Conservation (phyloP, 495 filamentous ascomycete species). For the Mytilinidion resinicola region DNA sequence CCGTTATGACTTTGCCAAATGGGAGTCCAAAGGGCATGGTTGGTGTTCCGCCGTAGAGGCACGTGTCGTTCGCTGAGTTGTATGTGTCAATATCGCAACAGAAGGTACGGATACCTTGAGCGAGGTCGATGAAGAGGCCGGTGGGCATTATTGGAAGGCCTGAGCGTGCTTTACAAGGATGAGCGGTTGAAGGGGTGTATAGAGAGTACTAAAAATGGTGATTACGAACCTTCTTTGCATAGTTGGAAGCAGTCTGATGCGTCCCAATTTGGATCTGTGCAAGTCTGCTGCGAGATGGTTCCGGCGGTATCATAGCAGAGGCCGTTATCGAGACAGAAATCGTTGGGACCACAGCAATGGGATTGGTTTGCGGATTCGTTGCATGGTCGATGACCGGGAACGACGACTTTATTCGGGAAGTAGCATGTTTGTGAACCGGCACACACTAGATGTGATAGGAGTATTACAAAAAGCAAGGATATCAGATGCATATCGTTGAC, state of each 20-base stretch:
- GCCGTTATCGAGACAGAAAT: background rate
- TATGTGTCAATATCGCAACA: slow-evolving; percentile 1
- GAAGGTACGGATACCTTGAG: background rate
- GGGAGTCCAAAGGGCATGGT: background rate
- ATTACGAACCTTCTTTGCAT: background rate
- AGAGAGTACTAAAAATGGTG: background rate
- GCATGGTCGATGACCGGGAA: background rate
- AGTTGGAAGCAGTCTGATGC: background rate
- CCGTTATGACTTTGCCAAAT: slow-evolving; percentile 2
- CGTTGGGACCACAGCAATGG: background rate
- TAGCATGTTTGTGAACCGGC: background rate
- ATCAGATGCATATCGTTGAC: no score
- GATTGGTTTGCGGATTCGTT: background rate
- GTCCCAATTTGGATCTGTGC: slow-evolving; percentile 1
- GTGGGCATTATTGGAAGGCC: slow-evolving; percentile 3
- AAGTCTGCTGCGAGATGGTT: background rate
- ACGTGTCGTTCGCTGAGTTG: background rate
- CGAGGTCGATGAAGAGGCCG: background rate
- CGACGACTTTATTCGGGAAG: background rate
- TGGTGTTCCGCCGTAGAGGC: background rate
- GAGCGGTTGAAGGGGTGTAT: background rate
- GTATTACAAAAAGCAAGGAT: no score
- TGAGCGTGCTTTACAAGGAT: background rate
- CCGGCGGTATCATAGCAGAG: background rate
- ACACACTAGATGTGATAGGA: background rate